phyloP scores from a whole-genome alignment of 352 stramenopile genomes.

The Pythium periplocum region DNA sequence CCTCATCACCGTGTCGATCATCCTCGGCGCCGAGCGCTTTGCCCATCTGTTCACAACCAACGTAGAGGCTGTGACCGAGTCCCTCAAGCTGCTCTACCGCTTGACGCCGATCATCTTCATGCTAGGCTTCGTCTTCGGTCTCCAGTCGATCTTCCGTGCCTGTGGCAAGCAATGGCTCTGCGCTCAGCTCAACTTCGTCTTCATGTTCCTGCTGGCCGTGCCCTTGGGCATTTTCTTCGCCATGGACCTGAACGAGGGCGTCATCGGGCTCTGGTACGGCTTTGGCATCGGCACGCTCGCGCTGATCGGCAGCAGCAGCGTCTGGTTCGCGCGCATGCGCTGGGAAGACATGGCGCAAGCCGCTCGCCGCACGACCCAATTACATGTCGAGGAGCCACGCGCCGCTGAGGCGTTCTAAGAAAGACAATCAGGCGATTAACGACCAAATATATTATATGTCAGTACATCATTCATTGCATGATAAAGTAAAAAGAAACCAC shows the following conservation, averaged over 20 bases:
- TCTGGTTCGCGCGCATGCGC: constrained; percentile 34
- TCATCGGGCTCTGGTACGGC: constrained; percentile 29
- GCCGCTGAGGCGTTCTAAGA: neutral
- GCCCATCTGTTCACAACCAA: constrained; percentile 19
- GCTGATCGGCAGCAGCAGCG: constrained; percentile 9
- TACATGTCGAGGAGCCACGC: constrained; percentile 10
- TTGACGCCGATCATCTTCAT: constrained; percentile 14
- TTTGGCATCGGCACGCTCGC: constrained; percentile 15
- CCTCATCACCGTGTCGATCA: neutral
- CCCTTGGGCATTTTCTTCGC: constrained; percentile 21
- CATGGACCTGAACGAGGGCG: constrained; percentile 9
- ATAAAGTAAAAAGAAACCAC: no score
- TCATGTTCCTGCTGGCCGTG: constrained; percentile 20
- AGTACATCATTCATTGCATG: no score
- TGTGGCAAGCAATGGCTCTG: constrained; percentile 18
- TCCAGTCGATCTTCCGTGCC: constrained; percentile 20
- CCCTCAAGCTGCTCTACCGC: constrained; percentile 2
- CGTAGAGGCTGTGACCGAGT: constrained; percentile 4
- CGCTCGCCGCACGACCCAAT: constrained; percentile 28
- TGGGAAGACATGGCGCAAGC: constrained; percentile 47
- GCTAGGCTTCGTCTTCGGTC: constrained; percentile 6
- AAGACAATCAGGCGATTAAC: no score
- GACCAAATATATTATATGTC: no score
- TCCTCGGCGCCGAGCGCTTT: constrained; percentile 12
- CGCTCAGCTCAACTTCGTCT: constrained; percentile 22